Conservation (phyloP, 345 rosid genomes). For the Arabidopsis suecica region DNA sequence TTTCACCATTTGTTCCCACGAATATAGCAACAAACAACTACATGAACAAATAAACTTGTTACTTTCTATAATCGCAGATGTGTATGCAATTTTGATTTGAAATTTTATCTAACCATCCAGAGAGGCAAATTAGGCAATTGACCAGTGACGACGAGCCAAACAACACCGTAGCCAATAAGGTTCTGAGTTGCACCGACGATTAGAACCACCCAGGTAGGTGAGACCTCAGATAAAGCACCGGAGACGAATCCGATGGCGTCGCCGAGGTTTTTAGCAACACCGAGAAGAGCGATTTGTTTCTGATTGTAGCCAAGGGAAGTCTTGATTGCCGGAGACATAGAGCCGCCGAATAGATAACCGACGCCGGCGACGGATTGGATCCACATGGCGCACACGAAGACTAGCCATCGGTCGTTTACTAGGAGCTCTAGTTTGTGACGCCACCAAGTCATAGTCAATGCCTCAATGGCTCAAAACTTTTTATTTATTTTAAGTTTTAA, state of each 20-base stretch:
- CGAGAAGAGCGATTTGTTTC: constrained; percentile 72
- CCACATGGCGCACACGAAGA: constrained; percentile 87
- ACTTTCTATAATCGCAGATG: neutral
- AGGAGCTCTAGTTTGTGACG: constrained; percentile 48
- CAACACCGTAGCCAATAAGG: constrained; percentile 68
- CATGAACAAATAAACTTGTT: constrained; percentile 26
- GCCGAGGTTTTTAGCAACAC: constrained; percentile 87
- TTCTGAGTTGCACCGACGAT: constrained; percentile 69
- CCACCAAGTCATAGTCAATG: constrained; percentile 37
- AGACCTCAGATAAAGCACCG: constrained; percentile 63
- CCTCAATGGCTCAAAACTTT: too few relatives aligned
- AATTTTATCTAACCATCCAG: constrained; percentile 70
- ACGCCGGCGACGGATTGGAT: constrained; percentile 77
- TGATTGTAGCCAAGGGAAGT: constrained; percentile 70
- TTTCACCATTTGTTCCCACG: constrained; percentile 86
- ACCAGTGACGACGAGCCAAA: constrained; percentile 68
- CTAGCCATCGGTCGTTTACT: constrained; percentile 72
- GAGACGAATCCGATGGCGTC: constrained; percentile 69
- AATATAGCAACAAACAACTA: constrained; percentile 77
- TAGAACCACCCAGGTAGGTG: constrained; percentile 66
- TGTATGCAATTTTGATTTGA: neutral
- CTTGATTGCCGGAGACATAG: constrained; percentile 82
- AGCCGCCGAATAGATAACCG: constrained; percentile 86
- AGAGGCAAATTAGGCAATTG: constrained; percentile 69
- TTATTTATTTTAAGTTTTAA: too few relatives aligned